Percentiles rank a stretch among this genome's conserved stretches.
Conservation (phyloP, 345 rosid genomes). For the Salix exigua region DNA sequence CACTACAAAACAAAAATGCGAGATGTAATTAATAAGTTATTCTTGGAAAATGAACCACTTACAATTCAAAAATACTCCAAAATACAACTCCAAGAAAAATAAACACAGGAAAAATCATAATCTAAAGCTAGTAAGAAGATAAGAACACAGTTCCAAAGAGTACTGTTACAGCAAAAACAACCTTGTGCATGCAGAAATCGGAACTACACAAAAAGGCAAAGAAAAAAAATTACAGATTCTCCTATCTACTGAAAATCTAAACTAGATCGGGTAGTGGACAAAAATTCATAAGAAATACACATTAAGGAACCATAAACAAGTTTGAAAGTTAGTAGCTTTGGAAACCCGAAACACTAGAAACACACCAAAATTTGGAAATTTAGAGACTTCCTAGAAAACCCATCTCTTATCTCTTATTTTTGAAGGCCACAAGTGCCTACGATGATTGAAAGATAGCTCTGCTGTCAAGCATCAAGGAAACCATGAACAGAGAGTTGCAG, state of each 20-base stretch:
- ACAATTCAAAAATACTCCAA: not conserved
- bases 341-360: slow-evolving; percentile 16
- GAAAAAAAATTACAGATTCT: slow-evolving; percentile 2
- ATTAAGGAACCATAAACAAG: not conserved
- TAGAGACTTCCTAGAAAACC: slow-evolving; percentile 20
- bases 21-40: not conserved
- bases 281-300: slow-evolving; percentile 1
- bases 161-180: not conserved
- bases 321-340: slow-evolving; percentile 17
- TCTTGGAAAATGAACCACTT: not conserved
- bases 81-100: not conserved
- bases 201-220: not conserved
- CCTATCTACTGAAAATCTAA: not conserved
- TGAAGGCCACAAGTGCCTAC: slow-evolving; percentile 25
- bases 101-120: not conserved
- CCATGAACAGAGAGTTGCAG: slow-evolving; percentile 39
- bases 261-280: slow-evolving; percentile 11
- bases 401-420: slow-evolving; percentile 31
- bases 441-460: slow-evolving; percentile 45
- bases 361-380: slow-evolving; percentile 28
- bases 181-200: not conserved
- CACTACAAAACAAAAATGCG: not conserved
- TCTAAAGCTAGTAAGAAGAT: not conserved
- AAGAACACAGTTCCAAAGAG: not conserved
- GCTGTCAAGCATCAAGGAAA: slow-evolving; percentile 68